Conservation (phyloP, 2,329 filamentous ascomycete genomes). For the Monascus ruber region DNA sequence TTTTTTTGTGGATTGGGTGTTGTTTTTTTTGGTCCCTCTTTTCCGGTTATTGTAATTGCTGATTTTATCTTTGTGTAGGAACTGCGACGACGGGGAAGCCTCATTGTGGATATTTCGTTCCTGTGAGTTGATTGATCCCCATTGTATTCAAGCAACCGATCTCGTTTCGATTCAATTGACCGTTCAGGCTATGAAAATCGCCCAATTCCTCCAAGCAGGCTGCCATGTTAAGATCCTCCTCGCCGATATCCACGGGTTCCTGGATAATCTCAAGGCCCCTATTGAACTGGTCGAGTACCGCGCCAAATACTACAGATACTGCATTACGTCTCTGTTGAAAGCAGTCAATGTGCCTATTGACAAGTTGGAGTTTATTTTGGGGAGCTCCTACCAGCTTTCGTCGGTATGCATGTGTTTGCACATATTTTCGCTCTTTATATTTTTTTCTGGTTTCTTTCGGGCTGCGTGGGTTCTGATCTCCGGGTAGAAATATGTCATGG, state of each 20-base stretch:
- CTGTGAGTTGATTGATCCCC: neutral
- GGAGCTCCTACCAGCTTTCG: constrained; percentile 62
- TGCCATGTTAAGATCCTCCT: constrained; percentile 73
- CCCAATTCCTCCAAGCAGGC: constrained; percentile 72
- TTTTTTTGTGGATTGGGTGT: constrained; percentile 14
- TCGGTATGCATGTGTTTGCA: neutral
- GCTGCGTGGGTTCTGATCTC: neutral
- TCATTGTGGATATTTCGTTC: constrained; percentile 69
- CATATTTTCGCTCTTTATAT: constrained; percentile 10
- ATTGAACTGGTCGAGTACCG: constrained; percentile 76
- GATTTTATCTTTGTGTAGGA: constrained; percentile 3
- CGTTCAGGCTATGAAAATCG: constrained; percentile 78
- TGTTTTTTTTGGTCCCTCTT: constrained; percentile 1
- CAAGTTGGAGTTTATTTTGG: constrained; percentile 71
- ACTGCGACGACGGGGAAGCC: constrained; percentile 79
- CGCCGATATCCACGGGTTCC: constrained; percentile 48
- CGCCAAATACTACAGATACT: constrained; percentile 69
- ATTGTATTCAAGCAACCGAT: no score
- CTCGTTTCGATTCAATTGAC: neutral
- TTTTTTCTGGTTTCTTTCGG: neutral
- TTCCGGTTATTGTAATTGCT: neutral
- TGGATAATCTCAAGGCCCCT: constrained; percentile 56
- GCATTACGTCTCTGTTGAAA: constrained; percentile 63
- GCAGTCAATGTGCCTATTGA: constrained; percentile 69
- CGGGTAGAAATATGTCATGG: constrained; percentile 61